Percentiles rank a stretch among this genome's conserved stretches.
These are phyloP conservation scores for Ophiostoma himal-ulmi DNA, from an alignment of 2,329 filamentous ascomycete genomes.

Conservation along the genomic window DNA sequence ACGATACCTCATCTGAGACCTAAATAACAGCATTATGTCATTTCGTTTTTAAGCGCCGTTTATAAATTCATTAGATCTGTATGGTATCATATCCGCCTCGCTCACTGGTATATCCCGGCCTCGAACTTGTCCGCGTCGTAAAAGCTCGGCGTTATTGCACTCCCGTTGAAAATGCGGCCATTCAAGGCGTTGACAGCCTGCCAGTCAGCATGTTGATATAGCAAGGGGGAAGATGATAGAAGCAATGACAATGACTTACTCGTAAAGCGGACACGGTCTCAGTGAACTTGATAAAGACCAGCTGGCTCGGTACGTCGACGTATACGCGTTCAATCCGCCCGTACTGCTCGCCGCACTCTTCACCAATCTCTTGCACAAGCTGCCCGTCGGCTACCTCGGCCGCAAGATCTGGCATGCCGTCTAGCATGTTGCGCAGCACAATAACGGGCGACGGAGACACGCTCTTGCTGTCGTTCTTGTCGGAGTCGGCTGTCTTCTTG, in stretches of 20 bases:
- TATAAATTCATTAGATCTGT: not conserved
- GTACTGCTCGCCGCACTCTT: conserved; percentile 78
- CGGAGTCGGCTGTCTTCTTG: conserved; percentile 37
- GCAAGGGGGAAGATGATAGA: too few species aligned
- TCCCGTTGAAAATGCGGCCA: conserved; percentile 82
- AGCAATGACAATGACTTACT: conserved; percentile 45
- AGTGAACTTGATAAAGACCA: conserved; percentile 92
- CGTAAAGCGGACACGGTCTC: conserved; percentile 76
- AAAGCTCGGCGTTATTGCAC: conserved; percentile 73
- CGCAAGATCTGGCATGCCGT: conserved; percentile 69
- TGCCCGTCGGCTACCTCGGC: conserved; percentile 64
- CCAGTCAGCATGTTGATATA: not conserved
- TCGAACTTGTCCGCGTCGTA: conserved; percentile 82
- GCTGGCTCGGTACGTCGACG: conserved; percentile 58
- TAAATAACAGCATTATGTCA: too few species aligned
- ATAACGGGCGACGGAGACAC: conserved; percentile 61
- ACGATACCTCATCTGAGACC: too few species aligned
- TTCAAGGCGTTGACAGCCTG: conserved; percentile 86
- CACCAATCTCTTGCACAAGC: conserved; percentile 89
- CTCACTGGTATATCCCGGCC: conserved; percentile 39
- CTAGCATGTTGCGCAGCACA: conserved; percentile 76
- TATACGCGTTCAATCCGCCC: conserved; percentile 75
- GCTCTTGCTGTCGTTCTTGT: conserved; percentile 28
- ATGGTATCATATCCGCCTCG: not conserved
- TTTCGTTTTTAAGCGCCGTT: not conserved